Evolutionary conservation across 108 stramenopile genomes (phyloP).

Genomic region (Nitzschia inconspicua): DNA sequence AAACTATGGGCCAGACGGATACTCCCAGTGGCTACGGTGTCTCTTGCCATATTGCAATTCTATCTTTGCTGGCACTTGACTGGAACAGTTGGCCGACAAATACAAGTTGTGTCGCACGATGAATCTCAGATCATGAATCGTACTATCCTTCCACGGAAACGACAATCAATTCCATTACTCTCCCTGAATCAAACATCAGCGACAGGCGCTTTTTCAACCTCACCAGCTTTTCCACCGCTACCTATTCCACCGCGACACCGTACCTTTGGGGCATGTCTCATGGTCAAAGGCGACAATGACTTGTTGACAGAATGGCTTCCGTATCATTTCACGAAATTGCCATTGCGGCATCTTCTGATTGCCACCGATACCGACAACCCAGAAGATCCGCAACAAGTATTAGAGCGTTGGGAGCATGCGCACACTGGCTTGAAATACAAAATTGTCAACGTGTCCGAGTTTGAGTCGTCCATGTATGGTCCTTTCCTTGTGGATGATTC

Average conservation of each 20-base stretch:
- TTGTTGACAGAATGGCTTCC: slow-evolving; percentile 54
- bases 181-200: too few species aligned
- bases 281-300: slow-evolving; percentile 46
- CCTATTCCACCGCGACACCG: neutral
- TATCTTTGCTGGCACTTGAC: neutral
- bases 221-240: neutral
- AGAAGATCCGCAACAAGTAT: slow-evolving; percentile 23
- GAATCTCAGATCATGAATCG: too few species aligned
- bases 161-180: too few species aligned
- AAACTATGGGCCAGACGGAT: too few species aligned
- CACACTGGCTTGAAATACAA: slow-evolving; percentile 9
- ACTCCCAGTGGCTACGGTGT: too few species aligned
- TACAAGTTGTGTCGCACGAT: too few species aligned
- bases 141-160: too few species aligned
- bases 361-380: slow-evolving; percentile 24
- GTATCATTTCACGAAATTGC: slow-evolving; percentile 49
- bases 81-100: neutral
- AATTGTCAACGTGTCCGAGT: slow-evolving; percentile 12
- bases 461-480: too few species aligned
- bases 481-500: neutral
- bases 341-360: slow-evolving; percentile 38
- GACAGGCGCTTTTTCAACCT: too few species aligned
- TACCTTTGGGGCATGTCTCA: slow-evolving; percentile 53
- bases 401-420: slow-evolving; percentile 16
- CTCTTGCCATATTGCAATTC: too few species aligned